Evolutionary conservation across 106 monocot species (phyloP).

Genomic region (Dioscorea alata): DNA sequence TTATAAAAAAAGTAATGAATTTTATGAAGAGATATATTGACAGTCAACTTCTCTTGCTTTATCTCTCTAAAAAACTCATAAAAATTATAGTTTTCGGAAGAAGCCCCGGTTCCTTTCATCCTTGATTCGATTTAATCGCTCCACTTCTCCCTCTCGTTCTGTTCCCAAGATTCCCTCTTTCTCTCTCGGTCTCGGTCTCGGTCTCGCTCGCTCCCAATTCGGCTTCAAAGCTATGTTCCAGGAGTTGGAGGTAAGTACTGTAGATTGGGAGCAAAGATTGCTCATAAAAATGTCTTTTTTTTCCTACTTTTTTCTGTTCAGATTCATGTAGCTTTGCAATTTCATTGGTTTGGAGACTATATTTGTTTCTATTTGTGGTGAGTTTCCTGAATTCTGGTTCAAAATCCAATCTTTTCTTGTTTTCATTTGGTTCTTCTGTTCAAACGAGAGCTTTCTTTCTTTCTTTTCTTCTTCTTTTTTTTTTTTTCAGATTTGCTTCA

Average conservation of each 20-base stretch:
- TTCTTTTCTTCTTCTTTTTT: background rate
- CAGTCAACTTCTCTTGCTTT: too few species aligned
- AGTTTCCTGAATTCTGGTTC: background rate
- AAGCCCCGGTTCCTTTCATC: too few species aligned
- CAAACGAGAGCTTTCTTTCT: background rate
- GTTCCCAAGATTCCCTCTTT: background rate
- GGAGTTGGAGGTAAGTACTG: slow-evolving; percentile 11
- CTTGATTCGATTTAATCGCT: too few species aligned
- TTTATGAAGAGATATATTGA: too few species aligned
- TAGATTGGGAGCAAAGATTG: background rate
- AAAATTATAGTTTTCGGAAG: too few species aligned
- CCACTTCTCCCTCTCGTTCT: slow-evolving; percentile 1
- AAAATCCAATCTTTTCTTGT: background rate
- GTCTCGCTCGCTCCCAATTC: too few species aligned
- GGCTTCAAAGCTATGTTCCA: slow-evolving; percentile 10
- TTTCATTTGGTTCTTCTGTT: background rate
- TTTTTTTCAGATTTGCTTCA: background rate
- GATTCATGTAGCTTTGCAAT: background rate
- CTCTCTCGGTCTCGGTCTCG: background rate
- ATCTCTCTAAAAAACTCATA: too few species aligned
- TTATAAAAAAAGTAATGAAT: too few species aligned
- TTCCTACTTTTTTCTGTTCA: background rate
- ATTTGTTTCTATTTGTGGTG: background rate
- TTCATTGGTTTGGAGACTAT: background rate
- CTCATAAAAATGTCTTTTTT: background rate